Percentiles rank a stretch among this genome's conserved stretches.
Conservation (phyloP, 208 protist species). For the Trichomonas gallinae region DNA sequence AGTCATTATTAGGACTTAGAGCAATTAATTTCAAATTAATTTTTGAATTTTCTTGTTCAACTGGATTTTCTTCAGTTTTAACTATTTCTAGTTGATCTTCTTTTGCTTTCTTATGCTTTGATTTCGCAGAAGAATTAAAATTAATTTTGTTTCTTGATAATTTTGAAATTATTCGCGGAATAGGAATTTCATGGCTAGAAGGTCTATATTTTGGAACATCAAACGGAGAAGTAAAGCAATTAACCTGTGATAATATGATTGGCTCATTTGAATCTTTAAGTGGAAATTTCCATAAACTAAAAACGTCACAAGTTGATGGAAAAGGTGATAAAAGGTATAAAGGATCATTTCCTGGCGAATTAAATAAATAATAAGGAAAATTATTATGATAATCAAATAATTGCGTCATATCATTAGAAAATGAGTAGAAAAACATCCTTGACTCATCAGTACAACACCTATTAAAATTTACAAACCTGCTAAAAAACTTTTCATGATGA, state of each 20-base stretch:
- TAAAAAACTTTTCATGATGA: background rate
- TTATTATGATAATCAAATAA: background rate
- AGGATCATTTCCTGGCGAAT: background rate
- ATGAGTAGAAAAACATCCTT: background rate
- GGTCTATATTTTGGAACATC: background rate
- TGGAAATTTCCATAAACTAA: background rate
- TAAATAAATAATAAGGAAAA: background rate
- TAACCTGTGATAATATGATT: background rate
- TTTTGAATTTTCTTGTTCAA: too few species aligned
- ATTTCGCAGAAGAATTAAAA: background rate
- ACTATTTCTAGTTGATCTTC: too few species aligned
- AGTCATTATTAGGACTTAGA: background rate
- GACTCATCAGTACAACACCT: background rate
- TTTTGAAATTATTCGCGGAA: background rate
- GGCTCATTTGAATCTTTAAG: background rate
- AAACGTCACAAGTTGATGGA: background rate
- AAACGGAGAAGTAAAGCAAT: background rate
- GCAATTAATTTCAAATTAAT: background rate
- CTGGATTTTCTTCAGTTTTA: too few species aligned
- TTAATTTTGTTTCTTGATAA: background rate
- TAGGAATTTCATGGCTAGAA: background rate
- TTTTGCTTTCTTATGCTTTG: background rate
- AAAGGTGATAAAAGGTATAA: background rate
- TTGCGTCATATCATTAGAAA: background rate
- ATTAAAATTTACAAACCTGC: background rate